Conservation (phyloP, 495 filamentous ascomycete species). For the Talaromyces ruber region DNA sequence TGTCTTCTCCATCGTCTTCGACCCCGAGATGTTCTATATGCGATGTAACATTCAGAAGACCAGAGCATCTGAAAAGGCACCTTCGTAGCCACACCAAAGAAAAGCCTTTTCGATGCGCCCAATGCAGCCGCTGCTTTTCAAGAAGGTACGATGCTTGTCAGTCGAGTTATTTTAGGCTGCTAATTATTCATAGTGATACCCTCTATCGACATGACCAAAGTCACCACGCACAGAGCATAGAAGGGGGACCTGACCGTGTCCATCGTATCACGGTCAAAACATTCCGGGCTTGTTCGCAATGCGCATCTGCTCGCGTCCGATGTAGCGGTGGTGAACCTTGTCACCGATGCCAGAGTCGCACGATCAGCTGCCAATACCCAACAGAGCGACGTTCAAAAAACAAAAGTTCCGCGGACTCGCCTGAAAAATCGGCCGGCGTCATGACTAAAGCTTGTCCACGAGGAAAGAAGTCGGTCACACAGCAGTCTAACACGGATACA, state of each 20-base stretch:
- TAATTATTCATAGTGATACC: slow-evolving; percentile 33
- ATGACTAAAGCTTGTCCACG: neutral
- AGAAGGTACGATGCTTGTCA: slow-evolving; percentile 33
- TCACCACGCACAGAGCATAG: slow-evolving; percentile 33
- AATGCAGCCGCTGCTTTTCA: slow-evolving; percentile 61
- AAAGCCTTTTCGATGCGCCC: slow-evolving; percentile 58
- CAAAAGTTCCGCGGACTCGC: slow-evolving; percentile 15
- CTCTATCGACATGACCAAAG: slow-evolving; percentile 48
- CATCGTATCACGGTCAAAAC: slow-evolving; percentile 38
- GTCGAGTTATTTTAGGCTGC: neutral
- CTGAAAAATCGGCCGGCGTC: neutral
- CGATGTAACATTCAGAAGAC: slow-evolving; percentile 51
- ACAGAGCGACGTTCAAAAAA: slow-evolving; percentile 34
- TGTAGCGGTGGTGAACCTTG: slow-evolving; percentile 48
- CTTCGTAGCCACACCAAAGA: slow-evolving; percentile 63
- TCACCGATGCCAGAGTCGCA: slow-evolving; percentile 40
- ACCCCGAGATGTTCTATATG: slow-evolving; percentile 38
- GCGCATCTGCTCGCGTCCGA: slow-evolving; percentile 45
- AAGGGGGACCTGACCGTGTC: slow-evolving; percentile 30
- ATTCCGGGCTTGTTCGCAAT: slow-evolving; percentile 46
- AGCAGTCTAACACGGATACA: neutral
- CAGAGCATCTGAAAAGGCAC: slow-evolving; percentile 67
- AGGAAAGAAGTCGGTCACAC: neutral
- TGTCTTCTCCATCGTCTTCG: neutral
- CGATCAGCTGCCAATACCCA: slow-evolving; percentile 44